A percentile compares a stretch with the other conserved stretches of the same genome.
Evolutionary conservation across 2,329 filamentous ascomycete species (phyloP).

Genomic region (Dothistroma pini): DNA sequence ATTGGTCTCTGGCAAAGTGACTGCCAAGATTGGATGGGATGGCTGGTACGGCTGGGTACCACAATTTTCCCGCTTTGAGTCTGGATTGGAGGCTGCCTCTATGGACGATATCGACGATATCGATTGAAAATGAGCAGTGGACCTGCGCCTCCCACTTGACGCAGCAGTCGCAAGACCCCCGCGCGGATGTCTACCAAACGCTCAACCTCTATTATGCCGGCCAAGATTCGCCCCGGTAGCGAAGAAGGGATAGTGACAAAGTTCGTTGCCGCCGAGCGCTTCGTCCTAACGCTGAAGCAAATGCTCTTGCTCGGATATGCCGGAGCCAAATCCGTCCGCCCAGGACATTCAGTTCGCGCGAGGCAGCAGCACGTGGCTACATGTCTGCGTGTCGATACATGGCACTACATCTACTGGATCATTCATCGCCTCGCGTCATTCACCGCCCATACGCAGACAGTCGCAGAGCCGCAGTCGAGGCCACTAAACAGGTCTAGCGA

Average conservation of each 20-base stretch:
- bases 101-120: not conserved
- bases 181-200: no score
- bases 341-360: no score
- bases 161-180: no score
- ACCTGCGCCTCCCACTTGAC: no score
- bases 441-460: not conserved
- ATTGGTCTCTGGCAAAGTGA: slow-evolving; percentile 76
- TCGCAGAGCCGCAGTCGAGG: not conserved
- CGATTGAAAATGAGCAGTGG: not conserved
- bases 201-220: no score
- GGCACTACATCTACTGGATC: no score
- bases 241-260: not conserved
- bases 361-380: no score
- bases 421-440: not conserved
- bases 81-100: not conserved
- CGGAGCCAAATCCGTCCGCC: no score
- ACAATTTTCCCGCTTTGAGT: not conserved
- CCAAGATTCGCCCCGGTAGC: no score
- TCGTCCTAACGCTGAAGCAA: not conserved
- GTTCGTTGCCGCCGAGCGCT: not conserved
- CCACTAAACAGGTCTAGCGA: not conserved
- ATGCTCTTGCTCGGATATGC: not conserved
- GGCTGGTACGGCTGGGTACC: slow-evolving; percentile 11
- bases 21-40: slow-evolving; percentile 43
- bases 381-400: no score